Evolutionary conservation across 352 stramenopile species (phyloP).

Genomic region (Globisporangium nunn): DNA sequence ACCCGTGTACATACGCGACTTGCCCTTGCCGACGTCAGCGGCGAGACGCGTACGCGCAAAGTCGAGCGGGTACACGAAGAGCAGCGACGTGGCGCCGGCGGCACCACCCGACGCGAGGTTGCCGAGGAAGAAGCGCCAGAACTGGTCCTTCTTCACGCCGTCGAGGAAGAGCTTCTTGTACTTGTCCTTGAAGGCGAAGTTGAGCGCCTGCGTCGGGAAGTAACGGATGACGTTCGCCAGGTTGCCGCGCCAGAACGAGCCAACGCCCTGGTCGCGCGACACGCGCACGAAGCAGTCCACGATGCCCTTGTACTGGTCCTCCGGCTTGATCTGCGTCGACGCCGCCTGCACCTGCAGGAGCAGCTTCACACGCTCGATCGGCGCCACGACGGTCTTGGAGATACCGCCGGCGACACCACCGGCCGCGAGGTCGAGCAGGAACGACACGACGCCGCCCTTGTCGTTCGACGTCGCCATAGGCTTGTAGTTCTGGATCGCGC

Average conservation of each 20-base stretch:
- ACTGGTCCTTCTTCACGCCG: conserved; percentile 93
- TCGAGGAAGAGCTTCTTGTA: conserved; percentile 89
- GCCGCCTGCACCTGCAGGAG: conserved; percentile 89
- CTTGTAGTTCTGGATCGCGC: conserved; percentile 70
- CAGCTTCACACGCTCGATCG: conserved; percentile 90
- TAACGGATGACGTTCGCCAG: conserved; percentile 90
- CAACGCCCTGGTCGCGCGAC: conserved; percentile 82
- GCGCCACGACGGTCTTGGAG: conserved; percentile 88
- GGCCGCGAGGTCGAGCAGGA: conserved; percentile 79
- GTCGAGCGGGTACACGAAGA: conserved; percentile 97
- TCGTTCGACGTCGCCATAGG: conserved; percentile 74
- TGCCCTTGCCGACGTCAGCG: conserved; percentile 96
- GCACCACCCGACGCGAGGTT: conserved; percentile 98
- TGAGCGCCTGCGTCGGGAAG: conserved; percentile 90
- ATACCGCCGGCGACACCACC: conserved; percentile 84
- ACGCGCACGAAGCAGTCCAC: conserved; percentile 88
- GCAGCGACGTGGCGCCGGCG: conserved; percentile 94
- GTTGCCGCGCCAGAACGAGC: conserved; percentile 90
- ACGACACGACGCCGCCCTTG: conserved; percentile 35
- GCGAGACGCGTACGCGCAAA: conserved; percentile 98
- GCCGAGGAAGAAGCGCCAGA: conserved; percentile 97
- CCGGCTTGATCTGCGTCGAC: conserved; percentile 87
- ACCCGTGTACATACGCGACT: conserved; percentile 96
- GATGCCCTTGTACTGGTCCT: conserved; percentile 91
- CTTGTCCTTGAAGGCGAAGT: conserved; percentile 94